Base-by-base conservation (phyloP, 495 filamentous ascomycete species). In the Chaetomidium leptoderma region DNA sequence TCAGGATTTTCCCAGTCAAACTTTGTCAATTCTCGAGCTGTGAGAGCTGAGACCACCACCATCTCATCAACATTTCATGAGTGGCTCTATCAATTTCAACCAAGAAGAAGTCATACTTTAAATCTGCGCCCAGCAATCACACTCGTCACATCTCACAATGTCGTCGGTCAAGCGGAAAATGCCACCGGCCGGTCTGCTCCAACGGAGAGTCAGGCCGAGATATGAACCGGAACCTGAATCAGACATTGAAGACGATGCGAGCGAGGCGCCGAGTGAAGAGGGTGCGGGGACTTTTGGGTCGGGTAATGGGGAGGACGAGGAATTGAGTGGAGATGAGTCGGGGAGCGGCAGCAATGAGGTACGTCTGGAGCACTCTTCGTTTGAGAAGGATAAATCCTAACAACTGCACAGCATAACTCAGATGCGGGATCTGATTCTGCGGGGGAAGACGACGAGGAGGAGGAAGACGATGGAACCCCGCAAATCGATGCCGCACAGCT, bases 131-230 rank as follows among this genome's bases (percentile, higher is more conserved):
- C 10, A 9, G 16, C 44, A 51, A 37, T 19, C 48, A 51, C 3
- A 27, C 19, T 26, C 21, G 8, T 4, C 33, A 51, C 13, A 9
- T 17, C 19, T 30, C 19, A 61, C 21, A 6, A 72, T 72, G 71
- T 57, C 62, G 29, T 56, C 68, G 0, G 33, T 54, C 27, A 74
- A 74, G 40, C 61, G 71, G 14, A 74, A 72, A 63, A 39, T 57
- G 8, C 62, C 58, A 11, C 40, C 59, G 6, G 26, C 61, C 39
- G 60, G 47, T 17, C 35, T 57, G 24, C 68, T 89, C 9, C 79
- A 86, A 62, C 76, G 84, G 55, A 76, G 85, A 42, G 81, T 88
- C 33, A 78, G 78, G 39, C 80, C 82, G 0, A 72, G 78, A 32
- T 77, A 76, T 33, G 83, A 81, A 39, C 66, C 68, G 3, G 77